Percentiles rank a stretch among this genome's conserved stretches.
phyloP scores from a whole-genome alignment of 208 protist species.

The Wallacemonas sp. region DNA sequence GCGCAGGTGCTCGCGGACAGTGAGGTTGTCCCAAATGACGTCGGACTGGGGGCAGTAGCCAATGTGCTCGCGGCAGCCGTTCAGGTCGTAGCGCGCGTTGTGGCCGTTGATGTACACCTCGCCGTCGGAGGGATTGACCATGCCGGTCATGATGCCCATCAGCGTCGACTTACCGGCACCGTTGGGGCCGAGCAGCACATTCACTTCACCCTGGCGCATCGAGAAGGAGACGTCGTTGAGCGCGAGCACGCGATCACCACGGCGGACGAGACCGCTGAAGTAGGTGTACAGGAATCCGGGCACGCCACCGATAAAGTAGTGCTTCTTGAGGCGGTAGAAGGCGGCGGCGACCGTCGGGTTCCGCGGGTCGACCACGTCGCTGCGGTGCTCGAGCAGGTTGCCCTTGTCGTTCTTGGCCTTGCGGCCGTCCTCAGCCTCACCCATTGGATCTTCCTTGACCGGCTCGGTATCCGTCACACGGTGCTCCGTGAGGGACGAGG shows the following conservation, averaged over 20 bases:
- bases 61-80: conserved; percentile 73
- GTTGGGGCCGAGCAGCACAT: conserved; percentile 85
- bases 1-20: conserved; percentile 90
- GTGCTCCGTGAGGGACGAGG: conserved; percentile 3
- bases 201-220: conserved; percentile 72
- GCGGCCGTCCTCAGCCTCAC: not conserved
- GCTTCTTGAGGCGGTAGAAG: conserved; percentile 57
- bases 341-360: conserved; percentile 37
- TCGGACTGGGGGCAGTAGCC: conserved; percentile 95
- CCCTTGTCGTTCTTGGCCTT: not conserved
- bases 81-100: conserved; percentile 50
- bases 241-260: conserved; percentile 50
- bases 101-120: conserved; percentile 71
- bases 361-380: conserved; percentile 40
- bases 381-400: conserved; percentile 42
- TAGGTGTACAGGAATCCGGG: conserved; percentile 65
- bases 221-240: conserved; percentile 71
- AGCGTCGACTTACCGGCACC: conserved; percentile 86
- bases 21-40: conserved; percentile 92
- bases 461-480: not conserved
- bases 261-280: conserved; percentile 60
- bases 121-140: conserved; percentile 61
- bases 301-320: conserved; percentile 63
- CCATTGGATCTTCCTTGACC: conserved; percentile 21
- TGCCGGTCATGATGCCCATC: conserved; percentile 77